phyloP scores from a whole-genome alignment of 768 basidiomycete species.

The Exidia glandulosa region DNA sequence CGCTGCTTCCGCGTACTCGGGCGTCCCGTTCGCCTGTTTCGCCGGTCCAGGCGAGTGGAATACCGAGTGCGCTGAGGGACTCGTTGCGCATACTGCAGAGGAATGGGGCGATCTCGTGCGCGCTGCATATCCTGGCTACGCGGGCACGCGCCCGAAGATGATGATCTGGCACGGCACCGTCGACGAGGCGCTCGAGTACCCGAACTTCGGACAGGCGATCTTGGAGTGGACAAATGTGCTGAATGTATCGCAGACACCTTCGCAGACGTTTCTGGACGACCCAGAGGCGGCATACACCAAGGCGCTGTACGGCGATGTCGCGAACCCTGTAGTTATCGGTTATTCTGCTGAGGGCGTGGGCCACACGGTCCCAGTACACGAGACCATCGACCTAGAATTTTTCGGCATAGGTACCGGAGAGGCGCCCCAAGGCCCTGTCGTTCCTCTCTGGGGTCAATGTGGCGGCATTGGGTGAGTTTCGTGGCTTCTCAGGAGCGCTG shows the following conservation, averaged over 20 bases:
- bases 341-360: slow-evolving; percentile 38
- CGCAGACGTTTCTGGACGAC: slow-evolving; percentile 27
- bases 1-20: slow-evolving; percentile 38
- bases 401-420: too few relatives aligned
- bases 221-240: slow-evolving; percentile 50
- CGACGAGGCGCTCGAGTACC: slow-evolving; percentile 39
- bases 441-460: too few relatives aligned
- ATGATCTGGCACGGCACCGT: slow-evolving; percentile 45
- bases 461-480: too few relatives aligned
- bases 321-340: slow-evolving; percentile 37
- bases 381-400: slow-evolving; percentile 34
- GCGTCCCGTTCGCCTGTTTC: slow-evolving; percentile 46
- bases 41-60: slow-evolving; percentile 38
- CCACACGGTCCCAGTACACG: slow-evolving; percentile 43
- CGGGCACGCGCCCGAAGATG: slow-evolving; percentile 39
- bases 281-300: slow-evolving; percentile 37
- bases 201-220: slow-evolving; percentile 40
- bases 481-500: too few relatives aligned
- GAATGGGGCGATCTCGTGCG: slow-evolving; percentile 39
- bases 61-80: slow-evolving; percentile 32
- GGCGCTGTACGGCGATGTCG: slow-evolving; percentile 28
- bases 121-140: slow-evolving; percentile 40
- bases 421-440: too few relatives aligned
- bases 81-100: slow-evolving; percentile 31
- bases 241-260: slow-evolving; percentile 30